Evolutionary conservation across 345 rosid genomes (phyloP), one percentile per base, ranked within the genome.

Genomic region (Eucalyptus paniculata): DNA sequence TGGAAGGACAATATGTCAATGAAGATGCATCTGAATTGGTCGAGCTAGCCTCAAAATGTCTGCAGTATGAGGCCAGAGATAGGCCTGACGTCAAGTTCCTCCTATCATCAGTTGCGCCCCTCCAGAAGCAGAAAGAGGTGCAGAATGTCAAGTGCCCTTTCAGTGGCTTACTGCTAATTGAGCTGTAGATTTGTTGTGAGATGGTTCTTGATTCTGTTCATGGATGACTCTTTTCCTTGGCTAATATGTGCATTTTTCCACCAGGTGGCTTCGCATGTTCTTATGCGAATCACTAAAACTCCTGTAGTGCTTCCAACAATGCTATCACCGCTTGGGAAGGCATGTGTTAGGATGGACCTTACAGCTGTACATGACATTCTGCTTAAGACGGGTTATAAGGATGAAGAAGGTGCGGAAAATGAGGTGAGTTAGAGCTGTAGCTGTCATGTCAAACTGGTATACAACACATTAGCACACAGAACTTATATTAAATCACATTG

Each of bases 331-430:
- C 95, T 96, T 88, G 97, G 97, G 87, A 94, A 95, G 92, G 97
- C 96, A 54, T 95, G 95, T 85, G 93, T 94, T 2, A 94, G 96
- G 91, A 96, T 95, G 98, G 99, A 97, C 92, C 96, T 97, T 60
- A 94, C 93, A 7, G 95, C 97, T 8, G 96, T 96, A 87, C 97
- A 96, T 86, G 99, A 96, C 77, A 94, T 96, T 58, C 90, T 96
- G 93, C 96, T 96, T 58, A 96, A 96, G 92, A 95, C 96, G 12
- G 98, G 98, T 90, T 96, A 96, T 87, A 96, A 93, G 92, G 99
- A 96, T 50, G 98, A 96, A 88, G 99, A 96, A 92, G 99, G 99
- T 88, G 98, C 98, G 62, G 98, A 94, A 87, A 94, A 94, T 92
- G 96, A 94, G 96, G 96, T 94, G 40, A 90, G 94, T 88, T 89